Evolutionary conservation across 1,139 yeast species (phyloP).

Genomic region (Candida glucosophila): DNA sequence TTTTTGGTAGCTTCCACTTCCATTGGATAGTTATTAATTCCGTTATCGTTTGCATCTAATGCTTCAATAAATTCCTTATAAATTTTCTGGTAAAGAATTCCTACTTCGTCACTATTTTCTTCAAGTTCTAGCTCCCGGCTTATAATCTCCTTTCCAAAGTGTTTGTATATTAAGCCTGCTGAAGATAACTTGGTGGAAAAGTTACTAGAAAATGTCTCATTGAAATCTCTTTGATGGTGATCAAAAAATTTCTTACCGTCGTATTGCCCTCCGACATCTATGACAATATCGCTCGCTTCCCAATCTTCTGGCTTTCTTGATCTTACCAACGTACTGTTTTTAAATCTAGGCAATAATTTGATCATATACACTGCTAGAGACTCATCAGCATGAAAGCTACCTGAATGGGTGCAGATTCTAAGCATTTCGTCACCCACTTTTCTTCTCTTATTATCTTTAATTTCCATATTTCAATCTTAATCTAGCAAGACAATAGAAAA

Average conservation of each 20-base stretch:
- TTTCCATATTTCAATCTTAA: no score
- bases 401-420: conserved; percentile 85
- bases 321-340: conserved; percentile 62
- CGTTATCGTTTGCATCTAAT: conserved; percentile 94
- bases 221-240: conserved; percentile 79
- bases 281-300: conserved; percentile 85
- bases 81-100: conserved; percentile 60
- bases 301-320: conserved; percentile 77
- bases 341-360: conserved; percentile 59
- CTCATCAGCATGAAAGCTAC: conserved; percentile 96
- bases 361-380: conserved; percentile 91
- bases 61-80: conserved; percentile 85
- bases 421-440: conserved; percentile 14
- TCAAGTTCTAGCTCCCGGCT: conserved; percentile 28
- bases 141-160: conserved; percentile 80
- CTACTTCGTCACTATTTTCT: conserved; percentile 32
- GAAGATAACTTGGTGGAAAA: conserved; percentile 72
- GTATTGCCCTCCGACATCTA: conserved; percentile 92
- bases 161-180: conserved; percentile 91
- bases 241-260: conserved; percentile 85
- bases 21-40: conserved; percentile 64
- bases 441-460: conserved; percentile 5
- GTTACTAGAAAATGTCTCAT: conserved; percentile 25
- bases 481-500: no score
- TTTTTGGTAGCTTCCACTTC: conserved; percentile 29